These are phyloP conservation scores for Ilyonectria destructans DNA, from an alignment of 2,329 filamentous ascomycete species.

Conservation along the genomic window DNA sequence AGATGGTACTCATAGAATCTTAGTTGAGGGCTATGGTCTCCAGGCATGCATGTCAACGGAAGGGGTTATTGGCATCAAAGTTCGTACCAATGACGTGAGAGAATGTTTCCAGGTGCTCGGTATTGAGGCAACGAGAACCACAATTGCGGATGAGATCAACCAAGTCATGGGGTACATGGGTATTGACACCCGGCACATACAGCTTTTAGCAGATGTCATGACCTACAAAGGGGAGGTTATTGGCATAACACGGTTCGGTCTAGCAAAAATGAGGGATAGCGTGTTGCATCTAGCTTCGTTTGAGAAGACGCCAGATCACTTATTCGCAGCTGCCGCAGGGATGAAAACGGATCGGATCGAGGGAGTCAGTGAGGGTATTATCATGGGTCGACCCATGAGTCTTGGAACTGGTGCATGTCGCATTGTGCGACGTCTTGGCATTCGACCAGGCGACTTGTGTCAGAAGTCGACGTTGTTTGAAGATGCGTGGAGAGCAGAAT, in stretches of 20 bases:
- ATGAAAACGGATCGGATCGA: constrained; percentile 95
- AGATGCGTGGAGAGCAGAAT: constrained; percentile 70
- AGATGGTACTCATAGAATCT: constrained; percentile 77
- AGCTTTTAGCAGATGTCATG: constrained; percentile 97
- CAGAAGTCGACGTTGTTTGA: constrained; percentile 80
- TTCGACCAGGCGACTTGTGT: constrained; percentile 72
- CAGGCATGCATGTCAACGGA: constrained; percentile 93
- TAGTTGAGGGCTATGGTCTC: constrained; percentile 96
- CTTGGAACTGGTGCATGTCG: constrained; percentile 95
- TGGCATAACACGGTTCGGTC: constrained; percentile 95
- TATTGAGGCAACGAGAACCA: constrained; percentile 92
- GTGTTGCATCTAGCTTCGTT: constrained; percentile 96
- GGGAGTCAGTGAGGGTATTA: constrained; percentile 96
- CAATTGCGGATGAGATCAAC: constrained; percentile 91
- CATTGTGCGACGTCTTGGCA: constrained; percentile 83
- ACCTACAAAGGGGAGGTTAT: constrained; percentile 98
- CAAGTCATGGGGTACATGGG: constrained; percentile 94
- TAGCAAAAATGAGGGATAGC: constrained; percentile 96
- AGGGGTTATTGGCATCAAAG: constrained; percentile 85
- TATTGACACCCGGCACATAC: constrained; percentile 98
- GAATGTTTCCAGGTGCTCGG: constrained; percentile 90
- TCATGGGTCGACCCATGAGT: constrained; percentile 95
- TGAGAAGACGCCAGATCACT: constrained; percentile 97
- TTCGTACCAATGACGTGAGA: constrained; percentile 89
- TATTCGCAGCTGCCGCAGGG: constrained; percentile 93